Conservation (phyloP, 176 grass and related monocot species). For the Chrysopogon serrulatus region DNA sequence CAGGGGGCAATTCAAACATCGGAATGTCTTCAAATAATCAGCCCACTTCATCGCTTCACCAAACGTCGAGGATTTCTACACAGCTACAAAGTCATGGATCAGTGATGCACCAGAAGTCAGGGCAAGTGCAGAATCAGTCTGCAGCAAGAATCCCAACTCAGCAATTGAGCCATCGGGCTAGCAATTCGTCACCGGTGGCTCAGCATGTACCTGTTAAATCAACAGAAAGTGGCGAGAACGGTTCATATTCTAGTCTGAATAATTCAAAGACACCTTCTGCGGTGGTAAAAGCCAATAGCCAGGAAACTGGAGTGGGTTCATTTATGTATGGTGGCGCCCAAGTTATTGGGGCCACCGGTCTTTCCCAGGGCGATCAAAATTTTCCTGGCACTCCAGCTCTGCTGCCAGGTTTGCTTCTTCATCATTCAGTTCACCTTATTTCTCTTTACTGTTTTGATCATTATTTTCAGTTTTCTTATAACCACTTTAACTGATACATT, state of each 20-base stretch:
- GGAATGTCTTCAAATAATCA: conserved; percentile 44
- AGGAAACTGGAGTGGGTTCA: conserved; percentile 55
- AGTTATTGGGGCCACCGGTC: conserved; percentile 67
- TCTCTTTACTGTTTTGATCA: conserved; percentile 2
- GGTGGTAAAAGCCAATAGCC: conserved; percentile 34
- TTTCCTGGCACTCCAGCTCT: conserved; percentile 95
- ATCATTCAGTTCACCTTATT: background rate
- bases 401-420: conserved; percentile 73
- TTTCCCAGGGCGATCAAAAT: conserved; percentile 75
- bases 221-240: conserved; percentile 48
- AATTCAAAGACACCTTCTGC: conserved; percentile 36
- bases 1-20: conserved; percentile 39
- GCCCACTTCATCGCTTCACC: conserved; percentile 29
- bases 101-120: conserved; percentile 46
- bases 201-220: conserved; percentile 38
- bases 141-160: conserved; percentile 35
- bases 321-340: conserved; percentile 73
- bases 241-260: conserved; percentile 50
- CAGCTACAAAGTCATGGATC: conserved; percentile 46
- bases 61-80: conserved; percentile 43
- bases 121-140: conserved; percentile 40
- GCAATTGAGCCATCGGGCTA: conserved; percentile 35
- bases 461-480: background rate
- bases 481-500: background rate
- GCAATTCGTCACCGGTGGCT: conserved; percentile 34